A percentile compares a stretch with the other conserved stretches of the same genome.
These are phyloP conservation scores for Dillenia suffruticosa DNA, from an alignment of 164 flowering plant genomes.

Conservation along the genomic window DNA sequence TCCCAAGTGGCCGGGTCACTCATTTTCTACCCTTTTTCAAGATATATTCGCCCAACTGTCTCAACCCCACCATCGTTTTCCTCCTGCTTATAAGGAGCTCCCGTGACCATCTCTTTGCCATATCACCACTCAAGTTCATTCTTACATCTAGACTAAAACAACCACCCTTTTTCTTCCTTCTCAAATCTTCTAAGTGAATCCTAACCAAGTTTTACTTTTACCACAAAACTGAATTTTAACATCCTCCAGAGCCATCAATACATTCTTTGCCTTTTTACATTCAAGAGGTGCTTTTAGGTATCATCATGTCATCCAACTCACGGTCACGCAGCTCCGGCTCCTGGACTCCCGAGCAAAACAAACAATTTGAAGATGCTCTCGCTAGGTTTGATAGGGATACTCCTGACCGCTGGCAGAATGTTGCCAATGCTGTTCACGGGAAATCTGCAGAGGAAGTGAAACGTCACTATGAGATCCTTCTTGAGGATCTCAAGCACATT, in stretches of 20 bases:
- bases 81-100: constrained; percentile 32
- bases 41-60: constrained; percentile 32
- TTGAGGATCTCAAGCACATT: constrained; percentile 30
- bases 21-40: constrained; percentile 13
- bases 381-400: constrained; percentile 41
- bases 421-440: constrained; percentile 37
- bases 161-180: neutral
- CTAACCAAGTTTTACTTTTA: neutral
- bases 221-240: neutral
- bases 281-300: neutral
- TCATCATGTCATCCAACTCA: constrained; percentile 25
- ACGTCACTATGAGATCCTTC: constrained; percentile 34
- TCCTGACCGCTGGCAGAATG: constrained; percentile 49
- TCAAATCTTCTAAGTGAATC: neutral
- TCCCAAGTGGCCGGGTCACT: constrained; percentile 18
- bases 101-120: constrained; percentile 7
- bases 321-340: constrained; percentile 22
- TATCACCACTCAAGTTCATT: neutral
- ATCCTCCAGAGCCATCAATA: neutral
- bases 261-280: neutral
- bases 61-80: constrained; percentile 21
- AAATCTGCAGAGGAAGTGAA: constrained; percentile 44
- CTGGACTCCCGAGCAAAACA: constrained; percentile 41
- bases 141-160: neutral
- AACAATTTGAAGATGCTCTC: constrained; percentile 36